These are phyloP conservation scores for Penicillium sp. DNA, from an alignment of 2,329 filamentous ascomycete genomes.

Conservation along the genomic window DNA sequence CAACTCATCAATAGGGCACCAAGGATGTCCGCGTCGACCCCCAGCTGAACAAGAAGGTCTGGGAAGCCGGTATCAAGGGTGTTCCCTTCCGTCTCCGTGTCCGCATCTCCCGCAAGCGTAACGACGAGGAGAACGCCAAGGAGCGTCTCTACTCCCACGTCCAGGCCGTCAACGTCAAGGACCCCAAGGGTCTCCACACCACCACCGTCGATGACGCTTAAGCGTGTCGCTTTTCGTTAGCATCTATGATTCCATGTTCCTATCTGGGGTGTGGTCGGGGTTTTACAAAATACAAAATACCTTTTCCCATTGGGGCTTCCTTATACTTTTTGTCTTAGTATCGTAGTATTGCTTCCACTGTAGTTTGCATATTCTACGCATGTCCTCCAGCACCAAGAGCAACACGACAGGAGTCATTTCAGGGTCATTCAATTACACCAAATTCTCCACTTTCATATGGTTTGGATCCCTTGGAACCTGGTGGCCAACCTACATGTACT, in stretches of 20 bases:
- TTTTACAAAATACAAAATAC: constrained; percentile 30
- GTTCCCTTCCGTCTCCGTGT: constrained; percentile 96
- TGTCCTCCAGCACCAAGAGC: neutral
- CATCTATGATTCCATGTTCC: constrained; percentile 30
- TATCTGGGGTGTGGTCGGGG: constrained; percentile 28
- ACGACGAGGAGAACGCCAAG: constrained; percentile 99
- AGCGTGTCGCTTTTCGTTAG: constrained; percentile 25
- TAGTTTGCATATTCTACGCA: neutral
- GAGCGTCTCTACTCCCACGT: constrained; percentile 99
- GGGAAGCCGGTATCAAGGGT: constrained; percentile 98
- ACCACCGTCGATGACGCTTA: constrained; percentile 73
- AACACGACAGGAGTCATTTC: too few relatives aligned
- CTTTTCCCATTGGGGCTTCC: constrained; percentile 18
- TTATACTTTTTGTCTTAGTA: neutral
- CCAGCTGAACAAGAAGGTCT: constrained; percentile 99
- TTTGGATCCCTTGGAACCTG: too few relatives aligned
- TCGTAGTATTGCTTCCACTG: neutral
- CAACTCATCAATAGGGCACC: constrained; percentile 68
- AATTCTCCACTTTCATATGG: neutral
- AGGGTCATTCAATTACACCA: neutral
- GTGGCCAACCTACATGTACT: too few relatives aligned
- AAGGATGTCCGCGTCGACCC: constrained; percentile 96
- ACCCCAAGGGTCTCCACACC: constrained; percentile 95
- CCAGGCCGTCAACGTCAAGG: constrained; percentile 99
- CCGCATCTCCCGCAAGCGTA: constrained; percentile 98